phyloP scores from a whole-genome alignment of 495 filamentous ascomycete species.

The Staphylotrichum longicolle region DNA sequence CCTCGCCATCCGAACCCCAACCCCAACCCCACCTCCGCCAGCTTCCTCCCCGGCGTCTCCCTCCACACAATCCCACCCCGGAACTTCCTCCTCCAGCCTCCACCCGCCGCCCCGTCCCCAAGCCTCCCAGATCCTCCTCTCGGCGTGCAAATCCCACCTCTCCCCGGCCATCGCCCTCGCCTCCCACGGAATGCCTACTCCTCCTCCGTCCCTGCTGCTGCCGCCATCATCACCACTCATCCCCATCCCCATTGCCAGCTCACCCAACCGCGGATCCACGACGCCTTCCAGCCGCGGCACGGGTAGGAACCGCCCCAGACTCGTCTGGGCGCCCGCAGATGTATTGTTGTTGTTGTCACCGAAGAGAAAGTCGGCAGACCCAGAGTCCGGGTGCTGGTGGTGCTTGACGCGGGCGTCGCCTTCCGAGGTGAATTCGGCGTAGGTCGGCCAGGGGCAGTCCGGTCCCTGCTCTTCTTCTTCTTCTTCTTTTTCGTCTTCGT shows the following conservation, averaged over 20 bases:
- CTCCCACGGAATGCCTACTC: not conserved
- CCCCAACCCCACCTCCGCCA: not conserved
- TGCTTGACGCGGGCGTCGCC: slow-evolving; percentile 8
- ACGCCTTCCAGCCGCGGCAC: not conserved
- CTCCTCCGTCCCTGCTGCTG: too few relatives aligned
- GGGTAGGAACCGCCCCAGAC: not conserved
- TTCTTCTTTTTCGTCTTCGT: too few relatives aligned
- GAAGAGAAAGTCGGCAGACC: not conserved
- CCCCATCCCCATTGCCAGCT: too few relatives aligned
- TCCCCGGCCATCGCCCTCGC: slow-evolving; percentile 4
- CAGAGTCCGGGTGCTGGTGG: not conserved
- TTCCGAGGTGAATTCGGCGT: not conserved
- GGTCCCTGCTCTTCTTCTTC: not conserved
- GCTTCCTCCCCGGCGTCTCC: too few relatives aligned
- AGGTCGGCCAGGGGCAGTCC: slow-evolving; percentile 5
- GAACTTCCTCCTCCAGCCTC: not conserved
- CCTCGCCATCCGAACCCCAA: slow-evolving; percentile 2
- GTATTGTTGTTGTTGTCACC: not conserved
- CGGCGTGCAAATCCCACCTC: slow-evolving; percentile 9
- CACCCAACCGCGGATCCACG: not conserved
- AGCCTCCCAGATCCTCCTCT: slow-evolving; percentile 2
- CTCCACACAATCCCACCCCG: not conserved
- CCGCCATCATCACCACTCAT: not conserved
- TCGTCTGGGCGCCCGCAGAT: too few relatives aligned
- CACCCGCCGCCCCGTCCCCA: not conserved